A percentile compares a stretch with the other conserved stretches of the same genome.
Evolutionary conservation across 345 rosid species (phyloP).

Genomic region (Carallia pectinifolia): DNA sequence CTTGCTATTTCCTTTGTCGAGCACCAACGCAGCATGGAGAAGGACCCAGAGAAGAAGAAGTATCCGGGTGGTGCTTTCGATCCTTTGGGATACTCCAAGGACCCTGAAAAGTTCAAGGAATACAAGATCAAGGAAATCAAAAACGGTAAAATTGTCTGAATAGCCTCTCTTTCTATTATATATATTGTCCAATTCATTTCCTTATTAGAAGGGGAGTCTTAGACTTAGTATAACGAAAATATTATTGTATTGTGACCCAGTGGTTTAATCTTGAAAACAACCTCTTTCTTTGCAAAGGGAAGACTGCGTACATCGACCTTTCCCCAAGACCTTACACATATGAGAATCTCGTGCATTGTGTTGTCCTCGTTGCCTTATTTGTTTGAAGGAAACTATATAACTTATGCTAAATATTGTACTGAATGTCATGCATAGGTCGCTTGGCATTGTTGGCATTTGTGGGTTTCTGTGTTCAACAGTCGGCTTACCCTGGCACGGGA

Average conservation of each 20-base stretch:
- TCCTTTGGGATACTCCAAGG: constrained; percentile 93
- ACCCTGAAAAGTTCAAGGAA: constrained; percentile 87
- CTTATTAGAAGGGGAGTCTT: no score
- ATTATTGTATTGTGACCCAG: no score
- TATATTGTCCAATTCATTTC: no score
- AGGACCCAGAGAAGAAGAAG: constrained; percentile 90
- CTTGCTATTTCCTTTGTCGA: constrained; percentile 81
- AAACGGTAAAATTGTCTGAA: constrained; percentile 48
- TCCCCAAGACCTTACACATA: no score
- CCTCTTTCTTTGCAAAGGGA: no score
- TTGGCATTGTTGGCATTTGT: constrained; percentile 91
- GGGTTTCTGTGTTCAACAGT: constrained; percentile 91
- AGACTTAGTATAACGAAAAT: no score
- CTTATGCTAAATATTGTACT: background rate
- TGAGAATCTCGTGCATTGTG: no score
- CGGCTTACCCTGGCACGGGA: constrained; percentile 97
- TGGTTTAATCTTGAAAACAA: no score
- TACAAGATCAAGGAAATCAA: constrained; percentile 91
- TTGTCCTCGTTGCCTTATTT: no score
- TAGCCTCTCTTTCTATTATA: background rate
- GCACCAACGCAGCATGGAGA: constrained; percentile 99
- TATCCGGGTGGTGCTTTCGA: constrained; percentile 98
- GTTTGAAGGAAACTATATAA: no score
- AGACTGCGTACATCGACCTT: no score
- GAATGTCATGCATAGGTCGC: constrained; percentile 49